These are phyloP conservation scores for Ampelocalamus luodianensis DNA, from an alignment of 176 grass and related monocot species.

Conservation along the genomic window DNA sequence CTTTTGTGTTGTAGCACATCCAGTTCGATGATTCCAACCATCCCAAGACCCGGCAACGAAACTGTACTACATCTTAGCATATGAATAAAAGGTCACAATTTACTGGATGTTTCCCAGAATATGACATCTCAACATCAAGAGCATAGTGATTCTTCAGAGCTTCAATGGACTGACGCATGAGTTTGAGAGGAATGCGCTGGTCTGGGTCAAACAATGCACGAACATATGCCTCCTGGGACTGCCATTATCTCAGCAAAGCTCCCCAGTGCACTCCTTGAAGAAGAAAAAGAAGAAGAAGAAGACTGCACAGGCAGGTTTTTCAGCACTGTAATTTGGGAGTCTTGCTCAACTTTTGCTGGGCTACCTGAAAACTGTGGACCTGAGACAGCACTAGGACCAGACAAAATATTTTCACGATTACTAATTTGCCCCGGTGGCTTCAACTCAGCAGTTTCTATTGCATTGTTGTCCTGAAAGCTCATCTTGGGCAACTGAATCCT, in stretches of 20 bases:
- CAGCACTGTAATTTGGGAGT: background rate
- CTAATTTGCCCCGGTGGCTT: background rate
- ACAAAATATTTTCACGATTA: background rate
- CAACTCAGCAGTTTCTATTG: background rate
- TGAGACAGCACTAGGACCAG: too few relatives aligned
- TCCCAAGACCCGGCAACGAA: too few relatives aligned
- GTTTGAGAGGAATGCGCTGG: background rate
- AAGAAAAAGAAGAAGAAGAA: background rate
- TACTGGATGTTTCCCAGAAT: background rate
- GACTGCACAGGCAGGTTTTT: background rate
- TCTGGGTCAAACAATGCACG: constrained; percentile 11
- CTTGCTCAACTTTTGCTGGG: background rate
- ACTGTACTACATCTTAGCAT: too few relatives aligned
- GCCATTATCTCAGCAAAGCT: background rate
- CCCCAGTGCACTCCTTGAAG: background rate
- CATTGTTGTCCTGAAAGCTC: background rate
- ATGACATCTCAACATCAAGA: background rate
- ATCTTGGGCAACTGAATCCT: too few relatives aligned
- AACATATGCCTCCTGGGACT: background rate
- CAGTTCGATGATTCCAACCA: too few relatives aligned
- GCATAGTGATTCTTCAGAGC: constrained; percentile 12
- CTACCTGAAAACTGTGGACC: background rate
- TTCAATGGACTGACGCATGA: background rate
- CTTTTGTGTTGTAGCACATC: too few relatives aligned
- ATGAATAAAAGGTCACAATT: too few relatives aligned